Percentiles rank a stretch among this genome's conserved stretches.
These are phyloP conservation scores for Vanrija sp. DNA, from an alignment of 1,284 basidiomycete genomes.

Conservation along the genomic window DNA sequence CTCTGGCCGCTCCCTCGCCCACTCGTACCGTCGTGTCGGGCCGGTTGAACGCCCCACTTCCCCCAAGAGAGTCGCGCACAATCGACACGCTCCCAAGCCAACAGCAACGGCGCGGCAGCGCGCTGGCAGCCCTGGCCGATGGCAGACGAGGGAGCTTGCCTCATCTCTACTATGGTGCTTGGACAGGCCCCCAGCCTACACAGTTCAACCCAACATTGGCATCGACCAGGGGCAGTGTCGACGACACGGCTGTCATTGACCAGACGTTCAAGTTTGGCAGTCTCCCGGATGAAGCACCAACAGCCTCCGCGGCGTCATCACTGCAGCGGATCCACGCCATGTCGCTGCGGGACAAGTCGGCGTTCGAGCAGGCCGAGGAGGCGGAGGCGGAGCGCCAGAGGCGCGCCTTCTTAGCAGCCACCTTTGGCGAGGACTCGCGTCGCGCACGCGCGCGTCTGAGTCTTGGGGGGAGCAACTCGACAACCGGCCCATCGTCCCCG, in stretches of 20 bases:
- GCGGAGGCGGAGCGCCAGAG: constrained; percentile 48
- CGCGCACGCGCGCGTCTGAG: constrained; percentile 41
- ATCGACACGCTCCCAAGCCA: constrained; percentile 5
- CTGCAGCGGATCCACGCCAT: constrained; percentile 9
- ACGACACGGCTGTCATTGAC: constrained; percentile 17
- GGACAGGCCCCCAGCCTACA: constrained; percentile 18
- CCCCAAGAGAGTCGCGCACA: constrained; percentile 18
- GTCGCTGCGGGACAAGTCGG: constrained; percentile 15
- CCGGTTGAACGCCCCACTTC: constrained; percentile 13
- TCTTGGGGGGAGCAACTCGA: constrained; percentile 29
- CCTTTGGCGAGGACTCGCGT: constrained; percentile 39
- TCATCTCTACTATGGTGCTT: constrained; percentile 35
- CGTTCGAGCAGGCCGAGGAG: constrained; percentile 39
- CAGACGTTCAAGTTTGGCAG: constrained; percentile 37
- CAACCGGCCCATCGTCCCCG: constrained; percentile 17
- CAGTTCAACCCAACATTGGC: constrained; percentile 32
- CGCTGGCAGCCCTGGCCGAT: neutral
- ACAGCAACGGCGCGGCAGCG: constrained; percentile 6
- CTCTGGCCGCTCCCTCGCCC: constrained; percentile 35
- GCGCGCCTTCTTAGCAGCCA: constrained; percentile 43
- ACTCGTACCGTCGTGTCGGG: constrained; percentile 31
- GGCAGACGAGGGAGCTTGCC: constrained; percentile 38
- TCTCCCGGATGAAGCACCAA: constrained; percentile 1
- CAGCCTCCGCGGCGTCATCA: neutral
- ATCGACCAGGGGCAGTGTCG: constrained; percentile 28